Evolutionary conservation across 2,329 filamentous ascomycete species (phyloP).

Genomic region (Alternaria postmessia): DNA sequence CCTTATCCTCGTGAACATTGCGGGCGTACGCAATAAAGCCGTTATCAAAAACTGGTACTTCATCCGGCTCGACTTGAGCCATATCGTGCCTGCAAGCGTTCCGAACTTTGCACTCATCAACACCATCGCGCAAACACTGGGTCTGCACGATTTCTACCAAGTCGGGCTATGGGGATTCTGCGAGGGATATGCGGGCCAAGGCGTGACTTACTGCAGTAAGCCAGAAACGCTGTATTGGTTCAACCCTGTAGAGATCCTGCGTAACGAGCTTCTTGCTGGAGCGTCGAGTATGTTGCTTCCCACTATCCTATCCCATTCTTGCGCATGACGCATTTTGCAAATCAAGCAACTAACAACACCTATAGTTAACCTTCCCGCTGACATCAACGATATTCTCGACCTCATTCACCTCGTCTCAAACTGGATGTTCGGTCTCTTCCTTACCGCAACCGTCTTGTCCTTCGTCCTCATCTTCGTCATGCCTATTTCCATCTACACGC

Average conservation of each 20-base stretch:
- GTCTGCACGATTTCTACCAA: constrained; percentile 93
- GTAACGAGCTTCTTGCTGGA: constrained; percentile 80
- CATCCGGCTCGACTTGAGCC: constrained; percentile 80
- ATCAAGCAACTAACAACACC: constrained; percentile 13
- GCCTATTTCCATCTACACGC: constrained; percentile 62
- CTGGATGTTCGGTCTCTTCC: constrained; percentile 90
- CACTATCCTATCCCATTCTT: neutral
- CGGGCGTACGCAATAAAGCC: constrained; percentile 70
- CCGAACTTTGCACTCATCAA: constrained; percentile 81
- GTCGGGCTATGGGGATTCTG: constrained; percentile 93
- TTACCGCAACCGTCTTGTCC: constrained; percentile 73
- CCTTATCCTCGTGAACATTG: constrained; percentile 80
- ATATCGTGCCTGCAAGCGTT: constrained; percentile 78
- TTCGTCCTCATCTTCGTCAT: constrained; percentile 74
- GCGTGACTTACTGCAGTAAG: constrained; percentile 77
- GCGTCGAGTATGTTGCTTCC: constrained; percentile 68
- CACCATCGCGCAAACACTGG: constrained; percentile 83
- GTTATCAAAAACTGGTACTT: constrained; percentile 79
- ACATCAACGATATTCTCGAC: constrained; percentile 75
- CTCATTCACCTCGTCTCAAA: constrained; percentile 78
- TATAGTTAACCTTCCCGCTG: constrained; percentile 75
- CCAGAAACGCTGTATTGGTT: constrained; percentile 84
- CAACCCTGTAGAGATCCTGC: constrained; percentile 83
- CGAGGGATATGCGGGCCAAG: constrained; percentile 79
- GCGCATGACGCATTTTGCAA: neutral